Conservation (phyloP, 2,329 filamentous ascomycete genomes). For the Penicillium italicum region DNA sequence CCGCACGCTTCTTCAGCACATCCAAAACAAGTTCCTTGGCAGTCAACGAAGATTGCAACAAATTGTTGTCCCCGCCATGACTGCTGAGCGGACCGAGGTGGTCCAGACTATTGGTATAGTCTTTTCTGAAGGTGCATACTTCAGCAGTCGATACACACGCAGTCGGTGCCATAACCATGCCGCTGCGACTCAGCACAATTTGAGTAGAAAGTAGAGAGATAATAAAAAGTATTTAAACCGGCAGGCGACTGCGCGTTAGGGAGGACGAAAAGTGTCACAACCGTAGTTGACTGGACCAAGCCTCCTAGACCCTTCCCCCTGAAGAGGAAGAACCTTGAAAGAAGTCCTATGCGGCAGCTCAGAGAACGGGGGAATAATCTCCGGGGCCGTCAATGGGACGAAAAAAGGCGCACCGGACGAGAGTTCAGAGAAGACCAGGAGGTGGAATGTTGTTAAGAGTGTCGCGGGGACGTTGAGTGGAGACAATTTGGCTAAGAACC, state of each 20-base stretch:
- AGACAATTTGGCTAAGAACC: conserved; percentile 44
- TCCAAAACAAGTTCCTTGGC: conserved; percentile 81
- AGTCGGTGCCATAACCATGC: conserved; percentile 69
- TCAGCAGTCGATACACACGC: conserved; percentile 53
- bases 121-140: conserved; percentile 39
- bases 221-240: conserved; percentile 17
- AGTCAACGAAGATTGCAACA: conserved; percentile 42
- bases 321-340: conserved; percentile 98
- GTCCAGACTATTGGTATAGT: conserved; percentile 29
- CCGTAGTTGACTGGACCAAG: conserved; percentile 88
- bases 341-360: conserved; percentile 99
- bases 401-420: conserved; percentile 40
- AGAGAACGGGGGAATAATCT: conserved; percentile 58
- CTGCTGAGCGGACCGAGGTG: conserved; percentile 35
- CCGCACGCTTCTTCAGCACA: conserved; percentile 80
- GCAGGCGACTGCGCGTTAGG: conserved; percentile 62
- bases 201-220: conserved; percentile 20
- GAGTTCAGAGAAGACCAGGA: conserved; percentile 32
- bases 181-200: conserved; percentile 32
- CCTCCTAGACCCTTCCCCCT: conserved; percentile 99
- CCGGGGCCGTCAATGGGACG: conserved; percentile 33
- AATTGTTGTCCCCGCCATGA: conserved; percentile 45
- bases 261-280: conserved; percentile 91
- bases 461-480: conserved; percentile 41
- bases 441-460: conserved; percentile 49